Evolutionary conservation across 208 protist genomes (phyloP).

Genomic region (Trypanosoma vivax): DNA sequence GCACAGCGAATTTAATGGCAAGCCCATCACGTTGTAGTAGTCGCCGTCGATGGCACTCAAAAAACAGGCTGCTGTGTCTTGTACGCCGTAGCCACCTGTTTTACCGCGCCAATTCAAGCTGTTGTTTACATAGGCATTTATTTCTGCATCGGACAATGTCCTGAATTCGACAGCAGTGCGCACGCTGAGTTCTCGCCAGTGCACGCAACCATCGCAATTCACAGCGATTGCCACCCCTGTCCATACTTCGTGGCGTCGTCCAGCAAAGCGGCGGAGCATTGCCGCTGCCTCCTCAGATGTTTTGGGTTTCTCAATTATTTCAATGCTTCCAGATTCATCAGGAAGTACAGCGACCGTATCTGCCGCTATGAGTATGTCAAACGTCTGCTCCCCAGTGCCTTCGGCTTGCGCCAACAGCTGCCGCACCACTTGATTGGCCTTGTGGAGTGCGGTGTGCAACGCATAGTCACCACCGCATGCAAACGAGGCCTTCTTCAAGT

Average conservation of each 20-base stretch:
- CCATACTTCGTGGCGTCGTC: constrained; percentile 24
- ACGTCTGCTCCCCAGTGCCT: not conserved
- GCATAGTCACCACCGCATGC: constrained; percentile 25
- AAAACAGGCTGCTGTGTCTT: constrained; percentile 28
- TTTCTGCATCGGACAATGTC: constrained; percentile 17
- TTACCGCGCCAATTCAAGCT: constrained; percentile 26
- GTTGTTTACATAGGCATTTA: constrained; percentile 24
- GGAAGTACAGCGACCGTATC: constrained; percentile 33
- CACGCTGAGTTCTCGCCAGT: constrained; percentile 14
- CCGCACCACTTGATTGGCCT: constrained; percentile 20
- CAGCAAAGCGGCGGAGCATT: constrained; percentile 23
- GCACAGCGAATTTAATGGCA: constrained; percentile 24
- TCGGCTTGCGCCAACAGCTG: not conserved
- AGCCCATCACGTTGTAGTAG: constrained; percentile 43
- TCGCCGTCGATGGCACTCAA: constrained; percentile 32
- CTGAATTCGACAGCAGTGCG: constrained; percentile 24
- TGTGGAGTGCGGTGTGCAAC: constrained; percentile 21
- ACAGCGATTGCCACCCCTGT: constrained; percentile 25
- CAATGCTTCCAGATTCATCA: not conserved
- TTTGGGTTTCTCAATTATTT: constrained; percentile 29
- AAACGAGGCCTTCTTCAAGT: constrained; percentile 24
- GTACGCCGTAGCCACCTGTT: constrained; percentile 39
- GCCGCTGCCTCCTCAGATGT: constrained; percentile 20
- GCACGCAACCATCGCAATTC: not conserved
- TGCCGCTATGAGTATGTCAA: constrained; percentile 33